A percentile compares a stretch with the other conserved stretches of the same genome.
Evolutionary conservation across 2,329 filamentous ascomycete species (phyloP).

Genomic region (Fusarium oxysporum): DNA sequence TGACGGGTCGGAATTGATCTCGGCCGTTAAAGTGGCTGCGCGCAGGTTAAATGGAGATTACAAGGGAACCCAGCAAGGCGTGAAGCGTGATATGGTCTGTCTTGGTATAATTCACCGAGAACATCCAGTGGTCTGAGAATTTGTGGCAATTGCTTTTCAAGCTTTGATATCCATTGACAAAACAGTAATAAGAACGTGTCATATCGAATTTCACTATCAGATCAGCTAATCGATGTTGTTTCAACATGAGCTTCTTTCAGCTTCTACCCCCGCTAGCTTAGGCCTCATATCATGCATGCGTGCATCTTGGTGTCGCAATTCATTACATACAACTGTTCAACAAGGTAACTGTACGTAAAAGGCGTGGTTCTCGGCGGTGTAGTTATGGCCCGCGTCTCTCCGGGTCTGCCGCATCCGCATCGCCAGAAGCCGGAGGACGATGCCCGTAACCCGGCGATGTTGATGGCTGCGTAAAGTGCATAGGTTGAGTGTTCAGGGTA

Average conservation of each 20-base stretch:
- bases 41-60: conserved; percentile 3
- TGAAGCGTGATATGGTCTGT: background rate
- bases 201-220: conserved; percentile 11
- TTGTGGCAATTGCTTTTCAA: conserved; percentile 9
- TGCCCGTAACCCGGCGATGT: conserved; percentile 25
- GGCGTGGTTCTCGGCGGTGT: conserved; percentile 13
- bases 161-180: background rate
- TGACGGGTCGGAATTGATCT: conserved; percentile 1
- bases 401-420: conserved; percentile 28
- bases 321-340: background rate
- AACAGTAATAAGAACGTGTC: conserved; percentile 3
- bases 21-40: background rate
- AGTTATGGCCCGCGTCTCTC: conserved; percentile 30
- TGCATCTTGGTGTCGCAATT: background rate
- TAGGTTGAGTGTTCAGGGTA: background rate
- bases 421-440: conserved; percentile 36
- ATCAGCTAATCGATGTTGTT: conserved; percentile 5
- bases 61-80: background rate
- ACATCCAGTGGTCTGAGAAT: conserved; percentile 13
- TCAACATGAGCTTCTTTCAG: conserved; percentile 14
- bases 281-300: conserved; percentile 9
- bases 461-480: background rate
- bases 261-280: conserved; percentile 30
- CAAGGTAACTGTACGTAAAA: conserved; percentile 26
- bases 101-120: conserved; percentile 23